A percentile compares a stretch with the other conserved stretches of the same genome.
Conservation (phyloP, 208 protist species). For the Acanthamoeba healyi region DNA sequence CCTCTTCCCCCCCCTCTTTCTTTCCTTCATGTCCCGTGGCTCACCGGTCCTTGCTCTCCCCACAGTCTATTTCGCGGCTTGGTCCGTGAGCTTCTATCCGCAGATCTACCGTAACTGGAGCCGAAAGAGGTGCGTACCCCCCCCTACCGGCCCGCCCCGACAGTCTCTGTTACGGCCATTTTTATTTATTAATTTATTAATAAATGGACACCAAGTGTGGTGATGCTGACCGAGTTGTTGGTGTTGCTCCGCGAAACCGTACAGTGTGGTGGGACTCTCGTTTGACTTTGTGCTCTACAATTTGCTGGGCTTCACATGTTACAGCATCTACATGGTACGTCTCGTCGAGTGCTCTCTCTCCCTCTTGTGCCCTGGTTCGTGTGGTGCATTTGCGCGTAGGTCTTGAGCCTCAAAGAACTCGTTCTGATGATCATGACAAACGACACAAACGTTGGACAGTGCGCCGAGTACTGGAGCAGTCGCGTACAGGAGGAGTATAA, state of each 20-base stretch:
- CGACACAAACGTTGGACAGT: neutral
- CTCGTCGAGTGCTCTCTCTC: too few species aligned
- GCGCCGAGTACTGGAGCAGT: conserved; percentile 22
- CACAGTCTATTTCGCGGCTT: conserved; percentile 73
- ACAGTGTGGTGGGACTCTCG: conserved; percentile 69
- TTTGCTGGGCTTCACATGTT: conserved; percentile 62
- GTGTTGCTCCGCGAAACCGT: neutral
- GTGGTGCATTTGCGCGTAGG: neutral
- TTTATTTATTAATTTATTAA: neutral
- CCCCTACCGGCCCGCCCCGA: too few species aligned
- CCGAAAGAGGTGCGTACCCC: neutral
- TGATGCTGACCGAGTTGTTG: neutral
- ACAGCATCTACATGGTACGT: conserved; percentile 72
- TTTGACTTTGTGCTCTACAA: conserved; percentile 77
- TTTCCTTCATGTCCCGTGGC: too few species aligned
- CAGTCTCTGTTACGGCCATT: neutral
- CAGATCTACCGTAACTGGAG: conserved; percentile 69
- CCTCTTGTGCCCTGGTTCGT: neutral
- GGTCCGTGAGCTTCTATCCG: conserved; percentile 74
- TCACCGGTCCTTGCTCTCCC: neutral
- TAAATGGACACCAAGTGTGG: neutral
- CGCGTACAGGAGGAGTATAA: conserved; percentile 47
- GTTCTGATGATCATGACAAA: neutral
- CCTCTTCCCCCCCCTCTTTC: too few species aligned
- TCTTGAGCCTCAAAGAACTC: neutral